Evolutionary conservation across 257 asterid genomes (phyloP).

Genomic region (Salvia hispanica): DNA sequence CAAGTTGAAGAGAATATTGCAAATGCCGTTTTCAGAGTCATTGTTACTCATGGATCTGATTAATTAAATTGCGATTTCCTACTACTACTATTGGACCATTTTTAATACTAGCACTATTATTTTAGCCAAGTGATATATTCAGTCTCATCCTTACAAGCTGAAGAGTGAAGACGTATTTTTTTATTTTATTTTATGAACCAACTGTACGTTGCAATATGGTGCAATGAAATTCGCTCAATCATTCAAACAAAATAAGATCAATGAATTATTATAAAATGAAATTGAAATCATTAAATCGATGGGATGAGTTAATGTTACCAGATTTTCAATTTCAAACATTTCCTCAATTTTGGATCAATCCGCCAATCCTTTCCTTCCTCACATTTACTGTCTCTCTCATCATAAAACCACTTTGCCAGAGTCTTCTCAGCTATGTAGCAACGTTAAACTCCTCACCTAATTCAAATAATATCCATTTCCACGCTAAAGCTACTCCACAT

Average conservation of each 20-base stretch:
- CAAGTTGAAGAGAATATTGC: constrained; percentile 22
- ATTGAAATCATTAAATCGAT: too few relatives aligned
- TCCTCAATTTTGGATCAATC: constrained; percentile 31
- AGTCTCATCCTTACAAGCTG: too few relatives aligned
- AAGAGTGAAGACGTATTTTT: too few relatives aligned
- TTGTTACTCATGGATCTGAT: constrained; percentile 29
- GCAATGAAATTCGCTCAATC: too few relatives aligned
- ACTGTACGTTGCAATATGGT: too few relatives aligned
- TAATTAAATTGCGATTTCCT: not conserved
- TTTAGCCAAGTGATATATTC: too few relatives aligned
- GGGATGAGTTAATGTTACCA: not conserved
- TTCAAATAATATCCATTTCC: constrained; percentile 20
- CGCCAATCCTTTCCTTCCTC: constrained; percentile 30
- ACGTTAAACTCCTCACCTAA: constrained; percentile 19
- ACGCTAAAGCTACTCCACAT: not conserved
- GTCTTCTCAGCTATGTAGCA: not conserved
- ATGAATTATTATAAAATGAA: too few relatives aligned
- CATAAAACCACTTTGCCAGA: constrained; percentile 9
- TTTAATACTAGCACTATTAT: too few relatives aligned
- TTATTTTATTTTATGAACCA: too few relatives aligned
- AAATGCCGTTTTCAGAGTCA: constrained; percentile 29
- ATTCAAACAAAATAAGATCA: too few relatives aligned
- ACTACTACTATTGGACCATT: too few relatives aligned
- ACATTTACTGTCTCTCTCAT: not conserved
- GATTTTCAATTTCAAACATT: constrained; percentile 35